Evolutionary conservation across 805 yeast genomes (phyloP).

Genomic region (Yamadazyma nakazawae): DNA sequence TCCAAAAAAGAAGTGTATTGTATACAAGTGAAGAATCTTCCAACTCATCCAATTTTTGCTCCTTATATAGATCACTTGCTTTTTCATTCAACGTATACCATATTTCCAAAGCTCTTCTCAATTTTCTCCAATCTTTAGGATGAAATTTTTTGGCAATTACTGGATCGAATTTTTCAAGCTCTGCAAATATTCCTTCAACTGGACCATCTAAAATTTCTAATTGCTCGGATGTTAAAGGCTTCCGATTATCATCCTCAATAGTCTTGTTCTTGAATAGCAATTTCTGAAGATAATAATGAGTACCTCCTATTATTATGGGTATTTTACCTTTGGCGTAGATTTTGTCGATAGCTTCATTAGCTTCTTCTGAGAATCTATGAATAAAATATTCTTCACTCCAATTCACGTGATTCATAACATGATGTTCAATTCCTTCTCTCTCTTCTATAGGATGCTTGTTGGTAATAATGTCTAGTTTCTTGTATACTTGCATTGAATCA

Average conservation of each 20-base stretch:
- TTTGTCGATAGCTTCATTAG: slow-evolving; percentile 56
- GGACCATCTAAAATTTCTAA: slow-evolving; percentile 52
- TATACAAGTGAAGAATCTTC: slow-evolving; percentile 51
- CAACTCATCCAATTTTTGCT: slow-evolving; percentile 48
- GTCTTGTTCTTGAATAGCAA: slow-evolving; percentile 69
- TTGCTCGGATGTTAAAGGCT: slow-evolving; percentile 29
- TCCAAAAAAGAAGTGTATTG: slow-evolving; percentile 75
- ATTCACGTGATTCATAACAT: slow-evolving; percentile 76
- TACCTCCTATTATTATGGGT: slow-evolving; percentile 93
- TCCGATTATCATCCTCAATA: slow-evolving; percentile 36
- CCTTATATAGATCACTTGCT: slow-evolving; percentile 68
- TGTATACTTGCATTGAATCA: slow-evolving; percentile 95
- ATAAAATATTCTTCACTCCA: slow-evolving; percentile 84
- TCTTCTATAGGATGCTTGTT: slow-evolving; percentile 88
- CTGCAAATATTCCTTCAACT: slow-evolving; percentile 45
- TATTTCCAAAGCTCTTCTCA: slow-evolving; percentile 79
- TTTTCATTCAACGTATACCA: slow-evolving; percentile 60
- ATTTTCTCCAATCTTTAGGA: slow-evolving; percentile 81
- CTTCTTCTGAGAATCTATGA: slow-evolving; percentile 75
- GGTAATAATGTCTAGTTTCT: slow-evolving; percentile 69
- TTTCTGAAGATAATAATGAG: slow-evolving; percentile 87
- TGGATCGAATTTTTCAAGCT: slow-evolving; percentile 61
- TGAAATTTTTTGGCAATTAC: slow-evolving; percentile 76
- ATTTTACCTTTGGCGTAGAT: slow-evolving; percentile 65
- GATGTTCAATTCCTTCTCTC: slow-evolving; percentile 73